phyloP scores from a whole-genome alignment of 2,329 filamentous ascomycete genomes.

The Metarhizium brunneum region DNA sequence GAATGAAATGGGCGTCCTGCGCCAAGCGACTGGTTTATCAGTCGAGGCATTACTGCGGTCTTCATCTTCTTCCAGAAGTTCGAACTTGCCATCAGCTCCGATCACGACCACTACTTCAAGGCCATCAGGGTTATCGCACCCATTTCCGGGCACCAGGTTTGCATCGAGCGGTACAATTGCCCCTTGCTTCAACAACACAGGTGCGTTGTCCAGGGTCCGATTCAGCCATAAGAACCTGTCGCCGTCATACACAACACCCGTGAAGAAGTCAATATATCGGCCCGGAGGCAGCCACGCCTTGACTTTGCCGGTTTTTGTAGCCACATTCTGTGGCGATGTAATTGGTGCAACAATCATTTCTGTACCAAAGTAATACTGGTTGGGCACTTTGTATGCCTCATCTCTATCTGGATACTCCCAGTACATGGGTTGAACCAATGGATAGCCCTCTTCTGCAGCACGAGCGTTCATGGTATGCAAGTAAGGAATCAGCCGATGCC shows the following conservation, averaged over 20 bases:
- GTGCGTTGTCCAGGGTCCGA: conserved; percentile 37
- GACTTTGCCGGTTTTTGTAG: conserved; percentile 36
- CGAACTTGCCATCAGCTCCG: conserved; percentile 36
- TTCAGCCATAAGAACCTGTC: conserved; percentile 42
- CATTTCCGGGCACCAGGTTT: conserved; percentile 31
- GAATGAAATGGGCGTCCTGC: conserved; percentile 6
- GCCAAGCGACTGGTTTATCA: conserved; percentile 2
- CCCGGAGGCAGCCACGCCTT: conserved; percentile 48
- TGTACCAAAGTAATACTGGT: conserved; percentile 51
- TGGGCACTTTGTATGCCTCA: conserved; percentile 46
- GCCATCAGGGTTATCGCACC: conserved; percentile 33
- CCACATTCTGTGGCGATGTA: conserved; percentile 36
- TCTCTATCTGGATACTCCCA: conserved; percentile 45
- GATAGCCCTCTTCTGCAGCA: conserved; percentile 33
- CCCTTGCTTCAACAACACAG: conserved; percentile 46
- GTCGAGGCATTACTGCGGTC: background rate
- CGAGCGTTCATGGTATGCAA: conserved; percentile 47
- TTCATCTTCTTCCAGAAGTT: conserved; percentile 8
- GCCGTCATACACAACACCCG: conserved; percentile 47
- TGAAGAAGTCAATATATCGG: conserved; percentile 49
- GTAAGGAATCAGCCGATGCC: conserved; percentile 52
- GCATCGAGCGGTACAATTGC: conserved; percentile 48
- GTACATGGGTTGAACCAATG: conserved; percentile 53
- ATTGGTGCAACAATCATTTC: conserved; percentile 48
- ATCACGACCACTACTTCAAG: conserved; percentile 41